Evolutionary conservation across 2,329 filamentous ascomycete species (phyloP), one percentile per base, ranked within the genome.

Genomic region (Pseudocercospora fuligena): DNA sequence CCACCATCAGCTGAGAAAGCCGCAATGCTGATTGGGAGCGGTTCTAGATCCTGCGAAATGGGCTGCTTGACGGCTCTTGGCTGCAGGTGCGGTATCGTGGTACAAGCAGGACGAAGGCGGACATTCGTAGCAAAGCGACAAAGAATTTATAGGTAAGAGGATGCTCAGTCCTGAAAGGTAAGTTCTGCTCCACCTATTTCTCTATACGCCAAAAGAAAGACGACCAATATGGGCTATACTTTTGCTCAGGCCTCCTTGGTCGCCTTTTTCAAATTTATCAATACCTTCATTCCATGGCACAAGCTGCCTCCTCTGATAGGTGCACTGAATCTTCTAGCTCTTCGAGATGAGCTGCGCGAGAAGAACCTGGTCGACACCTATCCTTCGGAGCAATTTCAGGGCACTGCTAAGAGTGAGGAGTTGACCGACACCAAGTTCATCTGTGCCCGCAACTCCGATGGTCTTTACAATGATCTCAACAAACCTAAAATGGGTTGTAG

Each of bases 351-450:
- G 69, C 76, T 84, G 3, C 80, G 82, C 3, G 72, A 77, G 43
- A 74, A 82, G 60, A 84, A 84, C 62, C 76, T 84, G 1, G 70
- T 82, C 70, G 82, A 83, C 72, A 76, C 74, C 5, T 84, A 84
- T 58, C 74, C 79, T 1, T 77, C 79, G 16, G 66, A 74, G 8
- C 69, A 73, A 0, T 73, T 72, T 4, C 82, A 83, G 66, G 81
- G 81, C 36, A 80, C 68, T 14, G 58, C 70, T 2, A 70, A 64
- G 14, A 68, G 69, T 16, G 70, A 76, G 1, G 77, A 77, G 1
- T 61, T 80, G 54, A 63, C 71, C 0, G 75, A 80, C 49, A 61
- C 75, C 12, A 74, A 78, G 4, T 82, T 74, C 51, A 67, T 78
- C 1, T 65, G 73, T 31, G 77, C 78, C 0, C 78, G 82, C 12